Percentiles rank a stretch among this genome's conserved stretches.
Evolutionary conservation across 2,329 filamentous ascomycete species (phyloP).

Genomic region (Thelonectria discophora): DNA sequence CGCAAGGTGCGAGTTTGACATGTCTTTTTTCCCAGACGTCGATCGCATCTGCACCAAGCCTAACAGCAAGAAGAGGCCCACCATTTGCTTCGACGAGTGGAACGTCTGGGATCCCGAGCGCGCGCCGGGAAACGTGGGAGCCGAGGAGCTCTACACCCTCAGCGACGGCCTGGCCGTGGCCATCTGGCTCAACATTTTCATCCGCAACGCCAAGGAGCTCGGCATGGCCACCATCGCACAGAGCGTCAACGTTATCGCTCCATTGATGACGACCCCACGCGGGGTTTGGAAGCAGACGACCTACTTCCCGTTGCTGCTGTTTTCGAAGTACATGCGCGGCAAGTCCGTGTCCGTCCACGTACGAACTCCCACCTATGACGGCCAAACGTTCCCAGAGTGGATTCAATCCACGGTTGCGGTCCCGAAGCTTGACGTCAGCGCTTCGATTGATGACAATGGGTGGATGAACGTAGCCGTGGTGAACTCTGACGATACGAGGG

Average conservation of each 20-base stretch:
- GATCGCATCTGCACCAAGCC: conserved; percentile 72
- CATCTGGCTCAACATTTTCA: conserved; percentile 77
- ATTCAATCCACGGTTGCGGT: conserved; percentile 69
- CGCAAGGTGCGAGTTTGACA: conserved; percentile 27
- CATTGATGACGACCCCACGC: conserved; percentile 72
- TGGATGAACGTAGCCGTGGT: conserved; percentile 73
- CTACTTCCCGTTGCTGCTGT: conserved; percentile 75
- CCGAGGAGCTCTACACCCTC: conserved; percentile 76
- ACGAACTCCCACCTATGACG: conserved; percentile 68
- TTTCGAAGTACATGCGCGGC: conserved; percentile 69
- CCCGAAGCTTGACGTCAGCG: conserved; percentile 74
- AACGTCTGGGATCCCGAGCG: conserved; percentile 80
- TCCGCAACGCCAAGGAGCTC: conserved; percentile 73
- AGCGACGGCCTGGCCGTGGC: conserved; percentile 77
- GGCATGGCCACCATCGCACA: conserved; percentile 83
- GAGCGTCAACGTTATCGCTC: conserved; percentile 78
- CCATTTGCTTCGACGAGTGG: conserved; percentile 85
- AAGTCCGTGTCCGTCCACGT: conserved; percentile 73
- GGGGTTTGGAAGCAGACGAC: conserved; percentile 75
- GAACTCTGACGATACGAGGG: conserved; percentile 70
- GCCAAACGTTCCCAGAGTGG: conserved; percentile 70
- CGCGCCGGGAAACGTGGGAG: conserved; percentile 74
- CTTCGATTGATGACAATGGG: conserved; percentile 64
- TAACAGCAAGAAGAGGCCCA: conserved; percentile 62
- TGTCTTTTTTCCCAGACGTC: conserved; percentile 45